These are phyloP conservation scores for Suaeda aralocaspica DNA, from an alignment of 148 eudicot genomes.

Conservation along the genomic window DNA sequence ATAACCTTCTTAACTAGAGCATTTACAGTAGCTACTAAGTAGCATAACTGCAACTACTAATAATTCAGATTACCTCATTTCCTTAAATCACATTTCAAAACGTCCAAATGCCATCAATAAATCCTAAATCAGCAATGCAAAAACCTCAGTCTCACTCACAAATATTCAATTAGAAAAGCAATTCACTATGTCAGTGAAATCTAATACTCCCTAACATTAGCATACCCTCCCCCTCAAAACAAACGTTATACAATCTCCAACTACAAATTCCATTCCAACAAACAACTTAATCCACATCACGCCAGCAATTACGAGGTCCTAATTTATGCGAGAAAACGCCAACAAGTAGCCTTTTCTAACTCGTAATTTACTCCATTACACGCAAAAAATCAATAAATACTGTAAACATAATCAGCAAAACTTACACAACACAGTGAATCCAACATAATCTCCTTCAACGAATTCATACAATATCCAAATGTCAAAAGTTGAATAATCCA, in stretches of 20 bases:
- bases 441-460: background rate
- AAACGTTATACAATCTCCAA: background rate
- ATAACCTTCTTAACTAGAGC: background rate
- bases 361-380: background rate
- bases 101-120: background rate
- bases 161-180: background rate
- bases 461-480: background rate
- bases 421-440: background rate
- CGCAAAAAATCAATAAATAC: background rate
- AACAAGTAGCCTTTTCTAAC: too few species aligned
- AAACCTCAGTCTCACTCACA: background rate
- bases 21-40: background rate
- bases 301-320: too few species aligned
- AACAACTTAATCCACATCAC: background rate
- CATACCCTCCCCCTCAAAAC: background rate
- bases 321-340: too few species aligned
- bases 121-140: background rate
- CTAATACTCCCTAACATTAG: background rate
- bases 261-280: background rate
- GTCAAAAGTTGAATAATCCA: background rate
- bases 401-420: background rate
- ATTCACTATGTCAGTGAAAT: background rate
- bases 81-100: background rate
- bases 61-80: background rate
- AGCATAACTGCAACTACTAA: background rate